Conservation (phyloP, 2,329 filamentous ascomycete species). For the Exophiala sp. region DNA sequence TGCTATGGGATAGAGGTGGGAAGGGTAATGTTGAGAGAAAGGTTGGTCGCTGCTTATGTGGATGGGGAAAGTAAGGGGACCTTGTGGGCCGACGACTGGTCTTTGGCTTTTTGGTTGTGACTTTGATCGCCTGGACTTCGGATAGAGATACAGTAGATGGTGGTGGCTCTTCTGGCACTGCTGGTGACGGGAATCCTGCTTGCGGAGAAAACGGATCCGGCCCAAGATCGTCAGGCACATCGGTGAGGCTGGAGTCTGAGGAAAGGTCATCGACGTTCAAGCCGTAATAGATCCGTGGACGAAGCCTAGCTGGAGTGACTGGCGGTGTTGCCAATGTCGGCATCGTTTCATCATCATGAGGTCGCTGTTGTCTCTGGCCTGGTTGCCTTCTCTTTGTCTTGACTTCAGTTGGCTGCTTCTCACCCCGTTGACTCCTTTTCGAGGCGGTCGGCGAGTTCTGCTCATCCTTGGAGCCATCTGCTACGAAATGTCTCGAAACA, state of each 20-base stretch:
- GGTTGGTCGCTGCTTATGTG: conserved; percentile 28
- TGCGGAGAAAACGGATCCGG: conserved; percentile 16
- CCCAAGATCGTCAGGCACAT: conserved; percentile 34
- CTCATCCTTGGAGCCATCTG: conserved; percentile 6
- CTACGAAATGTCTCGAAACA: conserved; percentile 26
- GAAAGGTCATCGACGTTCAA: conserved; percentile 28
- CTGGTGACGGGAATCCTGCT: background rate
- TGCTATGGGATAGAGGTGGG: conserved; percentile 56
- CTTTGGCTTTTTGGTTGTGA: conserved; percentile 7
- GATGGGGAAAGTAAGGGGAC: conserved; percentile 42
- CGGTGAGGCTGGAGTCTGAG: conserved; percentile 35
- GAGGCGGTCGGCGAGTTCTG: background rate
- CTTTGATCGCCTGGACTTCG: conserved; percentile 13
- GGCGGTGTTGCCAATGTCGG: conserved; percentile 14
- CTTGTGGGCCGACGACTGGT: conserved; percentile 6
- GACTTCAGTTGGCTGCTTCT: background rate
- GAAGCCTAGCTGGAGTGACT: conserved; percentile 13
- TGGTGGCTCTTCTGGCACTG: too few relatives aligned
- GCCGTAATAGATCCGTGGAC: conserved; percentile 20
- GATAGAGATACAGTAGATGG: too few relatives aligned
- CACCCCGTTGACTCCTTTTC: background rate
- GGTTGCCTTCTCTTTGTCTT: conserved; percentile 4
- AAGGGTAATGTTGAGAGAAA: conserved; percentile 51
- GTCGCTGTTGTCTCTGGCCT: background rate
- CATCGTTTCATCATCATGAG: background rate